phyloP scores from a whole-genome alignment of 2,329 filamentous ascomycete genomes.

The Pyrenochaeta sp. region DNA sequence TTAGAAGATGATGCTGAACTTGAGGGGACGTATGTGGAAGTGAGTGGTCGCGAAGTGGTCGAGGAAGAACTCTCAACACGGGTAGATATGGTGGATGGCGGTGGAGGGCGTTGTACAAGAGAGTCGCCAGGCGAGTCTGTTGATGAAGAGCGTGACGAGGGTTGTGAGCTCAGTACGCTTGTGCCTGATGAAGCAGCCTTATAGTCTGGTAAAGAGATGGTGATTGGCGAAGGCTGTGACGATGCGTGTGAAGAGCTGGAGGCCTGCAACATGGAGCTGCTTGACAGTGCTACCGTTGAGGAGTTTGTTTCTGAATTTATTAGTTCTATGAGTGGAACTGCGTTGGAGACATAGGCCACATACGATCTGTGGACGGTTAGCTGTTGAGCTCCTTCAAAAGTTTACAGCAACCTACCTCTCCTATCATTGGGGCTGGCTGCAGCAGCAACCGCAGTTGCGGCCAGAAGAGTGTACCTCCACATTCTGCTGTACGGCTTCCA shows the following conservation, averaged over 20 bases:
- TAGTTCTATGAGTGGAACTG: not conserved
- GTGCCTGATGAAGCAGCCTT: not conserved
- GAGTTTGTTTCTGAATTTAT: constrained; percentile 1
- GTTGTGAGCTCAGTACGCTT: not conserved
- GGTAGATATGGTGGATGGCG: not conserved
- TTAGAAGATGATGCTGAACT: not conserved
- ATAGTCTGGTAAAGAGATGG: not conserved
- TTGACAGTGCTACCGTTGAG: not conserved
- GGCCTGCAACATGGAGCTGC: constrained; percentile 2
- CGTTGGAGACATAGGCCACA: constrained; percentile 1
- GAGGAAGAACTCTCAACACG: not conserved
- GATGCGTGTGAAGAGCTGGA: constrained; percentile 4
- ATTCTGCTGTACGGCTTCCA: constrained; percentile 25
- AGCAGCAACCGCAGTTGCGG: constrained; percentile 25
- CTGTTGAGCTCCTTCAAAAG: not conserved
- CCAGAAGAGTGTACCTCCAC: constrained; percentile 30
- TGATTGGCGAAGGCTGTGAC: constrained; percentile 1
- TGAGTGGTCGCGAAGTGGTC: not conserved
- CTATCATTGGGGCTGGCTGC: constrained; percentile 10
- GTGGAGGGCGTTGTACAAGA: too few species aligned
- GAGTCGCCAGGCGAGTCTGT: not conserved
- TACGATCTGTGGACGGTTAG: constrained; percentile 29
- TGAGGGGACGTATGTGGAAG: not conserved
- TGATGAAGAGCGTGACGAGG: not conserved
- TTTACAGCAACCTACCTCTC: constrained; percentile 27